A percentile compares a stretch with the other conserved stretches of the same genome.
These are phyloP conservation scores for Pichia sp. DNA, from an alignment of 1,139 yeast species.

Conservation along the genomic window DNA sequence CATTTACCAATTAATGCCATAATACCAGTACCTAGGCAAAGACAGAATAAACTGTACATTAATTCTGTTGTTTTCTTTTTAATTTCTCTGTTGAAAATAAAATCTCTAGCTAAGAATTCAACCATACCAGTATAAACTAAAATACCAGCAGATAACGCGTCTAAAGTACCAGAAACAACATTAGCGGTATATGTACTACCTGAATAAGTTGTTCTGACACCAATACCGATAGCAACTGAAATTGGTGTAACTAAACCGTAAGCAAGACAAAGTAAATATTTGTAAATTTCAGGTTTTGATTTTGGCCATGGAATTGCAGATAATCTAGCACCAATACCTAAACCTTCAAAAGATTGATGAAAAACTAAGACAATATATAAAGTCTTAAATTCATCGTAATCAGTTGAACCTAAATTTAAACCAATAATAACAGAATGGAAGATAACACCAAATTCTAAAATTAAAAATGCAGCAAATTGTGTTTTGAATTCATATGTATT, in stretches of 20 bases:
- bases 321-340: conserved; percentile 84
- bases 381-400: conserved; percentile 59
- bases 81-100: conserved; percentile 58
- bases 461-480: conserved; percentile 31
- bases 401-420: conserved; percentile 48
- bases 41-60: conserved; percentile 40
- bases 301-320: conserved; percentile 68
- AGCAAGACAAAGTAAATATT: conserved; percentile 23
- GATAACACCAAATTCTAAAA: conserved; percentile 49
- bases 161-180: conserved; percentile 74
- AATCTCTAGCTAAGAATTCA: conserved; percentile 86
- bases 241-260: conserved; percentile 76
- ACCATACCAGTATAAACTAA: conserved; percentile 80
- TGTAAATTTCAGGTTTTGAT: conserved; percentile 19
- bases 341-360: conserved; percentile 91
- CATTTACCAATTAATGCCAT: conserved; percentile 86
- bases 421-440: conserved; percentile 56
- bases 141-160: conserved; percentile 80
- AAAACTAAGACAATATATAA: conserved; percentile 76
- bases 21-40: conserved; percentile 57
- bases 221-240: conserved; percentile 81
- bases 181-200: conserved; percentile 53
- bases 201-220: conserved; percentile 63
- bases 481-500: conserved; percentile 34
- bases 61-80: conserved; percentile 36